Evolutionary conservation across 805 yeast genomes (phyloP).

Genomic region (Yarrowia sp.): DNA sequence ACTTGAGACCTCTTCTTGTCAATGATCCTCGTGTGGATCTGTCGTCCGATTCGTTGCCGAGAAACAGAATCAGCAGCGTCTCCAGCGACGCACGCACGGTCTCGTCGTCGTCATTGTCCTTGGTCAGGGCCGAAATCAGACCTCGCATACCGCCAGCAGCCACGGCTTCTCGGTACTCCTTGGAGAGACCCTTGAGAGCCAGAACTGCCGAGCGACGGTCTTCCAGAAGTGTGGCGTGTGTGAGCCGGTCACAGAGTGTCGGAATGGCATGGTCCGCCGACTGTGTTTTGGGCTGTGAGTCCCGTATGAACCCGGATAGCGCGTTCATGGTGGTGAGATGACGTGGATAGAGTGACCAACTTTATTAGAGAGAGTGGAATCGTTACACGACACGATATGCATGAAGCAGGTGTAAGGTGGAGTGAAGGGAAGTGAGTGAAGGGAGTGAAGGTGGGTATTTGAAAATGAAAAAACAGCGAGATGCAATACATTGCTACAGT

Average conservation of each 20-base stretch:
- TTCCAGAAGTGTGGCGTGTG: slow-evolving; percentile 78
- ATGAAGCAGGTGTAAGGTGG: no score
- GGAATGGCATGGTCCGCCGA: slow-evolving; percentile 84
- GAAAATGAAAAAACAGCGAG: no score
- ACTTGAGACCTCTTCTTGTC: slow-evolving; percentile 45
- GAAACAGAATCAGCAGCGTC: slow-evolving; percentile 80
- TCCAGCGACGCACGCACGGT: slow-evolving; percentile 82
- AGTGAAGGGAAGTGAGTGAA: no score
- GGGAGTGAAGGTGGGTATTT: no score
- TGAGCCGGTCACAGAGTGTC: slow-evolving; percentile 84
- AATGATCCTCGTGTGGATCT: slow-evolving; percentile 39
- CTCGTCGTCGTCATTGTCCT: slow-evolving; percentile 72
- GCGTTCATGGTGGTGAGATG: slow-evolving; percentile 43
- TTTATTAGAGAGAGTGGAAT: not conserved
- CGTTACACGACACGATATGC: not conserved
- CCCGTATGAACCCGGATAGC: slow-evolving; percentile 52
- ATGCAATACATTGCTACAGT: no score
- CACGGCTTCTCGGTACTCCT: slow-evolving; percentile 88
- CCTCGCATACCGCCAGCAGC: slow-evolving; percentile 86
- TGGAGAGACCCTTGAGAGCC: slow-evolving; percentile 84
- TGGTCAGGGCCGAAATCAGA: slow-evolving; percentile 66
- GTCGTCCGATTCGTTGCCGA: slow-evolving; percentile 61
- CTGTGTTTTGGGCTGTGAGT: slow-evolving; percentile 59
- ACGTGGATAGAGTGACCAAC: slow-evolving; percentile 16
- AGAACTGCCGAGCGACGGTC: slow-evolving; percentile 92